phyloP scores from a whole-genome alignment of 768 basidiomycete genomes.

The Kwoniella europaea region DNA sequence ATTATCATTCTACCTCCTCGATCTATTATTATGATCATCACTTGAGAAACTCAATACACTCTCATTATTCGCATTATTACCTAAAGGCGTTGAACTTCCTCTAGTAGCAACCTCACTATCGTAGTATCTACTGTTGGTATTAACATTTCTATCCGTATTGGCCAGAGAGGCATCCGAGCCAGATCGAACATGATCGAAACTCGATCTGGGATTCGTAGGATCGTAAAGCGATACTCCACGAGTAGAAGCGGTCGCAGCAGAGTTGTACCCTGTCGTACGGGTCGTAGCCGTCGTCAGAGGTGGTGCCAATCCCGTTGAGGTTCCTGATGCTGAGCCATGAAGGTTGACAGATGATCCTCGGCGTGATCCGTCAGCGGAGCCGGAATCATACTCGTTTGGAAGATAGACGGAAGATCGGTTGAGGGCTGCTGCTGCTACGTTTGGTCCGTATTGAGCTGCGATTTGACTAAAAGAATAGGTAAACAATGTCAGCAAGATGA shows the following conservation, averaged over 20 bases:
- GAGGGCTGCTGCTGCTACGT: conserved; percentile 68
- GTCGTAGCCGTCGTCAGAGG: conserved; percentile 10
- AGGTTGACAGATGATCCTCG: conserved; percentile 20
- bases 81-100: conserved; percentile 7
- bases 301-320: conserved; percentile 19
- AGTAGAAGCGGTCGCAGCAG: conserved; percentile 6
- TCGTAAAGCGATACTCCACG: conserved; percentile 24
- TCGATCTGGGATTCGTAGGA: conserved; percentile 20
- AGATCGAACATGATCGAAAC: conserved; percentile 11
- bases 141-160: neutral
- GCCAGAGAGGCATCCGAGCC: conserved; percentile 1
- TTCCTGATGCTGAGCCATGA: neutral
- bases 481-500: neutral
- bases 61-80: conserved; percentile 7
- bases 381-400: conserved; percentile 5
- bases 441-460: conserved; percentile 73
- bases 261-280: conserved; percentile 12
- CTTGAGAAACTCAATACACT: conserved; percentile 22
- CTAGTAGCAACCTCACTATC: conserved; percentile 9
- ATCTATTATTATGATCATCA: conserved; percentile 20
- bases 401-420: conserved; percentile 62
- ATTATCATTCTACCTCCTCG: neutral
- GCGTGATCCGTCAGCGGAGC: conserved; percentile 4
- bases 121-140: conserved; percentile 6
- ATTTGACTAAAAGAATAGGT: conserved; percentile 64